These are phyloP conservation scores for Corniculantispora saksenae DNA, from an alignment of 2,329 filamentous ascomycete species.

Conservation along the genomic window DNA sequence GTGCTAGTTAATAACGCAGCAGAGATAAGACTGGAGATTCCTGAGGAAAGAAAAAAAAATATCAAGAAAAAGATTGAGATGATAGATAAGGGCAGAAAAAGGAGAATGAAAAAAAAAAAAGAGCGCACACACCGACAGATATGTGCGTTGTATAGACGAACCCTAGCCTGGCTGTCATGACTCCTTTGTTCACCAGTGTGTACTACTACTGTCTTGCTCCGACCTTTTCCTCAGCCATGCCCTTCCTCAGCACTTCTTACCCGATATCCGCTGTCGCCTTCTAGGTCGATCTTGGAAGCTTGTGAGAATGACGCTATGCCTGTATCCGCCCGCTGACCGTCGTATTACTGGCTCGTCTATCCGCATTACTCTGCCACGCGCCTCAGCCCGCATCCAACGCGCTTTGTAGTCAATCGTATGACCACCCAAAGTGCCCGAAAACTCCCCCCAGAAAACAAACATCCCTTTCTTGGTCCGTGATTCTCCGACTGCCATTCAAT, in stretches of 20 bases:
- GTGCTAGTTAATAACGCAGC: conserved; percentile 14
- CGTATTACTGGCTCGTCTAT: background rate
- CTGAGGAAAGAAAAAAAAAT: conserved; percentile 6
- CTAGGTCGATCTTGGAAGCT: conserved; percentile 3
- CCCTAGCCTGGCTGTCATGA: background rate
- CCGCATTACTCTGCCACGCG: background rate
- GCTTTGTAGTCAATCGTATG: background rate
- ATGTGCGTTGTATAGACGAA: background rate
- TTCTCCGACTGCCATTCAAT: background rate
- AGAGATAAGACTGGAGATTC: conserved; percentile 16
- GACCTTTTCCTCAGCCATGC: background rate
- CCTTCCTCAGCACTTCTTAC: background rate
- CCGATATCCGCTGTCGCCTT: background rate
- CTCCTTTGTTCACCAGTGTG: background rate
- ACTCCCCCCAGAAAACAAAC: background rate
- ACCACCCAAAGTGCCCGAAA: background rate
- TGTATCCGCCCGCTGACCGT: conserved; percentile 8
- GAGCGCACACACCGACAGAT: background rate
- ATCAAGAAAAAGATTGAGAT: background rate
- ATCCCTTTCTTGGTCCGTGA: background rate
- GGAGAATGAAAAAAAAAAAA: background rate
- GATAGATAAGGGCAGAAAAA: background rate
- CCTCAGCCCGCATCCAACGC: background rate
- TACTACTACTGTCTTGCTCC: background rate
- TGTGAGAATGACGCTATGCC: background rate